phyloP scores from a whole-genome alignment of 169 alveolate species.

The Miamiensis avidus region DNA sequence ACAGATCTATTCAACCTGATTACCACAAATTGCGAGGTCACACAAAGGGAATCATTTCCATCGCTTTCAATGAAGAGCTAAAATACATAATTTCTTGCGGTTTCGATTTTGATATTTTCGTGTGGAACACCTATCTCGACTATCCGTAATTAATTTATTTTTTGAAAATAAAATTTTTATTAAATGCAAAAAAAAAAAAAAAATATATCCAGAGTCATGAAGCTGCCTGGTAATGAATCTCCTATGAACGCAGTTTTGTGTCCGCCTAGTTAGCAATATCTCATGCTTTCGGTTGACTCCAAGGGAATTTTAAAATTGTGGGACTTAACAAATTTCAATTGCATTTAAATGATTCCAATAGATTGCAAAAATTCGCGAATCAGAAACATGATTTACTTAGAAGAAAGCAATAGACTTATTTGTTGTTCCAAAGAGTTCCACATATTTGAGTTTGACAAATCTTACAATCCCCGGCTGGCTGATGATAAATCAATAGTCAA shows the following conservation, averaged over 20 bases:
- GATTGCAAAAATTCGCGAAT: background rate
- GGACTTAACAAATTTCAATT: background rate
- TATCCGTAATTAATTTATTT: background rate
- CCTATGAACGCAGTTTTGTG: background rate
- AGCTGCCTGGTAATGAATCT: slow-evolving; percentile 2
- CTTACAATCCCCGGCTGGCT: slow-evolving; percentile 5
- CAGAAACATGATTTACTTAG: background rate
- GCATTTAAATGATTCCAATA: too few relatives aligned
- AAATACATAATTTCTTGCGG: slow-evolving; percentile 1
- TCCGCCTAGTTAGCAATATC: background rate
- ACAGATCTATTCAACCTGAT: background rate
- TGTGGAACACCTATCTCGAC: slow-evolving; percentile 8
- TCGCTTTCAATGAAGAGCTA: background rate
- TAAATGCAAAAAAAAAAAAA: too few relatives aligned
- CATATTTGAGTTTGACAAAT: slow-evolving; percentile 4
- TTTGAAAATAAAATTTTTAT: background rate
- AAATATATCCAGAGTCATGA: background rate
- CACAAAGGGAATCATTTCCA: background rate
- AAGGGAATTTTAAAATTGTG: slow-evolving; percentile 12
- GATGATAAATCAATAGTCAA: slow-evolving; percentile 8
- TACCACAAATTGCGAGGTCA: slow-evolving; percentile 12
- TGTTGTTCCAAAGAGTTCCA: background rate
- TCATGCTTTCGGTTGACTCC: background rate
- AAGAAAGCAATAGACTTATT: background rate
- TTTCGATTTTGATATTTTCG: slow-evolving; percentile 18